phyloP scores from a whole-genome alignment of 164 flowering plant species.

The Magnolia sinica region DNA sequence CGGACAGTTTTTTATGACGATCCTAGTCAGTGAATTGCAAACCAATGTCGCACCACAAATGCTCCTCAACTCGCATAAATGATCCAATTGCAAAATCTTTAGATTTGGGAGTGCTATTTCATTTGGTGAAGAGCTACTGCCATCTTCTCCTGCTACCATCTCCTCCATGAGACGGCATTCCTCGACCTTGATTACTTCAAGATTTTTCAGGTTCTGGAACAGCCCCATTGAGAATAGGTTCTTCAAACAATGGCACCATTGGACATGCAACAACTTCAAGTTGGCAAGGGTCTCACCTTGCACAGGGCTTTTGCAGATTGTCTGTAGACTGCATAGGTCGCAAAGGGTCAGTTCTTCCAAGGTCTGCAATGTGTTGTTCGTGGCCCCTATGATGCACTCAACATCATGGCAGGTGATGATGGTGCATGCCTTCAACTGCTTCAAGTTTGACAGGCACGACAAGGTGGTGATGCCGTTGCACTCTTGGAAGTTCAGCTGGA shows the following conservation, averaged over 20 bases:
- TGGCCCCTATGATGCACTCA: neutral
- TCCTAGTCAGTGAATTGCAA: neutral
- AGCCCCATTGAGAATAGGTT: neutral
- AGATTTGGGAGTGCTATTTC: neutral
- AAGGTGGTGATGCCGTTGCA: neutral
- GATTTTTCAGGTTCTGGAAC: neutral
- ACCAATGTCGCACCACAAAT: neutral
- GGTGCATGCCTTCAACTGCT: neutral
- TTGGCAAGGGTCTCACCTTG: neutral
- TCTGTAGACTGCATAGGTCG: neutral
- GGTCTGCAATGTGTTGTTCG: neutral
- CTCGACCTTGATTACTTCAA: neutral
- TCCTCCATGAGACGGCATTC: neutral
- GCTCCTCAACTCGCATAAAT: neutral
- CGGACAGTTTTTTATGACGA: neutral
- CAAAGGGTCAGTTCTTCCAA: neutral
- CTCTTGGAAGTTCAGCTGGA: neutral
- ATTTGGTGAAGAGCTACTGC: no score
- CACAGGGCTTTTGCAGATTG: neutral
- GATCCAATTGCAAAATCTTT: neutral
- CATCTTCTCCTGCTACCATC: neutral
- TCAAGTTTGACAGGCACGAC: neutral
- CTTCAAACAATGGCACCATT: neutral
- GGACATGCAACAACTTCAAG: neutral
- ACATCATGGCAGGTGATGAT: neutral